phyloP scores from a whole-genome alignment of 177 flowering plant genomes.

The Vitis hybrid region DNA sequence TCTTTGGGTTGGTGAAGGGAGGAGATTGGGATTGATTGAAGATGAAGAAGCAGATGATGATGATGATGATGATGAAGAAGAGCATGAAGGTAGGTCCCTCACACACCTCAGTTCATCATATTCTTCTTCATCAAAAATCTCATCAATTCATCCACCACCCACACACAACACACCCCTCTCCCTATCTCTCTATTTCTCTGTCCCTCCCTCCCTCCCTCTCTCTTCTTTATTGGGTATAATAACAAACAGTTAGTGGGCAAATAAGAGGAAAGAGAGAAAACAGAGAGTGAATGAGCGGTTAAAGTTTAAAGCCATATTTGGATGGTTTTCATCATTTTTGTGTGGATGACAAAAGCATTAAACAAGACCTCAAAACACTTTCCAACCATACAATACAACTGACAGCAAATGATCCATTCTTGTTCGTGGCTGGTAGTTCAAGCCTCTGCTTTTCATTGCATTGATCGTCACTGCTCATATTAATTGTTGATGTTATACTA shows the following conservation, averaged over 20 bases:
- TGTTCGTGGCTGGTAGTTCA: no score
- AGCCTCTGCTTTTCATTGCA: no score
- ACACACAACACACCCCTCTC: conserved; percentile 3
- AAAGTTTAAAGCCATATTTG: no score
- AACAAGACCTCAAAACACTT: no score
- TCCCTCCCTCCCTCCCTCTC: neutral
- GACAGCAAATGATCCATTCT: no score
- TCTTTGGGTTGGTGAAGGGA: neutral
- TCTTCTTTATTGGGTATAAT: conserved; percentile 6
- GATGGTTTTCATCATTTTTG: no score
- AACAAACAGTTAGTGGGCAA: conserved; percentile 12
- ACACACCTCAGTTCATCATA: conserved; percentile 13
- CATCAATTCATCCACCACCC: conserved; percentile 9
- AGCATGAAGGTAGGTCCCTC: conserved; percentile 9
- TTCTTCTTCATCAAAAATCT: conserved; percentile 6
- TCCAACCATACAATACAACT: no score
- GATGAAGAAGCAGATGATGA: conserved; percentile 5
- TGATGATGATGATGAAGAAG: conserved; percentile 4
- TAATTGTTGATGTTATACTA: no score
- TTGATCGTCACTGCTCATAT: no score
- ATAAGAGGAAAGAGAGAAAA: neutral
- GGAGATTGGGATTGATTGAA: conserved; percentile 3
- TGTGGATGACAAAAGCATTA: neutral
- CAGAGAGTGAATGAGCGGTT: neutral
- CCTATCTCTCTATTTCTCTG: neutral